Evolutionary conservation across 441 rosid genomes (phyloP).

Genomic region (Pelargonium citronellum): DNA sequence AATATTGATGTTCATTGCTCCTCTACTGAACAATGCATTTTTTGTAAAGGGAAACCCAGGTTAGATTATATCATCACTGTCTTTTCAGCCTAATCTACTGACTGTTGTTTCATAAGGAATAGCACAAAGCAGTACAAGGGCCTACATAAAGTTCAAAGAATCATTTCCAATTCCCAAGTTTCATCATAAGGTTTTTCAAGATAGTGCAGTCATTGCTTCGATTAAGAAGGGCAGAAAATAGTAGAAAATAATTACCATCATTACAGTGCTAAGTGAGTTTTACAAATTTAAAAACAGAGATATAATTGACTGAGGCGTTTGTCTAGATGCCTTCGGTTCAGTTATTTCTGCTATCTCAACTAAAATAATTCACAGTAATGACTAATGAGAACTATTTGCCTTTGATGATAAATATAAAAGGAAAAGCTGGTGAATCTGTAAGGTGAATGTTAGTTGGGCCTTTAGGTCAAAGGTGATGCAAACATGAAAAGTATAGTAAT

Average conservation of each 20-base stretch:
- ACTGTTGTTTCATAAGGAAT: not conserved
- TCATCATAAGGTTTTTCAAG: too few species aligned
- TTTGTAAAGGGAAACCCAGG: not conserved
- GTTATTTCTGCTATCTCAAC: not conserved
- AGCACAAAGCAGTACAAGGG: too few species aligned
- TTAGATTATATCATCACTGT: not conserved
- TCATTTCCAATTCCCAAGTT: too few species aligned
- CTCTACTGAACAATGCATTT: not conserved
- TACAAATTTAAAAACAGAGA: not conserved
- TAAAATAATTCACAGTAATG: not conserved
- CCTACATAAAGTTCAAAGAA: too few species aligned
- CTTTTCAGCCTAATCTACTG: slow-evolving; percentile 6
- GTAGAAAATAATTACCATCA: not conserved
- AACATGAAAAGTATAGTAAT: not conserved
- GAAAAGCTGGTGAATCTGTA: not conserved
- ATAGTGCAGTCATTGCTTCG: too few species aligned
- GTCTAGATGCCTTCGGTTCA: not conserved
- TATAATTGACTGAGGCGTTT: not conserved
- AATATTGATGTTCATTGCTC: not conserved
- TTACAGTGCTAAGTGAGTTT: not conserved
- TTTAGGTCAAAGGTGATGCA: not conserved
- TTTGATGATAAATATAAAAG: not conserved
- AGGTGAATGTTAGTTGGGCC: not conserved
- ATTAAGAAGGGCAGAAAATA: not conserved
- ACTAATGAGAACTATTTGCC: not conserved